A percentile compares a stretch with the other conserved stretches of the same genome.
Evolutionary conservation across 2,329 filamentous ascomycete genomes (phyloP).

Genomic region (Colletotrichum cereale): DNA sequence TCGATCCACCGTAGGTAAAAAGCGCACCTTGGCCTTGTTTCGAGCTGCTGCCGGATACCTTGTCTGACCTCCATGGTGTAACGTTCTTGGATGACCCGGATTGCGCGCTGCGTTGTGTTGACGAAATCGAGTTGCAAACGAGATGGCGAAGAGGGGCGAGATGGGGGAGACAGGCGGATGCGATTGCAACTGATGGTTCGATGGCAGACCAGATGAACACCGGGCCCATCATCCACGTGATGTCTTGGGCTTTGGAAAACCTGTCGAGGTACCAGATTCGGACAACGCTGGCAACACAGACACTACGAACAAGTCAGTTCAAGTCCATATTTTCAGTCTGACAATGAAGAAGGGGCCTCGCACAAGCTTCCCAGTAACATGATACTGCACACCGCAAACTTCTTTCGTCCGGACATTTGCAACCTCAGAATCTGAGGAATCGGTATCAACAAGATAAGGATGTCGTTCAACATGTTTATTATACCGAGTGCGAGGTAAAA

Average conservation of each 20-base stretch:
- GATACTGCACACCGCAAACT: slow-evolving; percentile 34
- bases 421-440: slow-evolving; percentile 37
- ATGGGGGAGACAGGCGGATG: slow-evolving; percentile 55
- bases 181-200: slow-evolving; percentile 55
- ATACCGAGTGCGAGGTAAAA: slow-evolving; percentile 35
- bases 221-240: slow-evolving; percentile 39
- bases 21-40: slow-evolving; percentile 25
- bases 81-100: not conserved
- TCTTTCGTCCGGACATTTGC: slow-evolving; percentile 35
- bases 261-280: slow-evolving; percentile 28
- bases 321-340: not conserved
- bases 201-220: slow-evolving; percentile 54
- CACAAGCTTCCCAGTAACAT: slow-evolving; percentile 38
- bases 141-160: slow-evolving; percentile 46
- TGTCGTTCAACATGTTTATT: slow-evolving; percentile 38
- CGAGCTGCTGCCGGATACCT: not conserved
- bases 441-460: slow-evolving; percentile 35
- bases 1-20: slow-evolving; percentile 29
- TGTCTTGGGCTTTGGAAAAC: slow-evolving; percentile 26
- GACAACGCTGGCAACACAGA: slow-evolving; percentile 31
- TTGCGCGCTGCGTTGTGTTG: not conserved
- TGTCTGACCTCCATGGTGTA: slow-evolving; percentile 12
- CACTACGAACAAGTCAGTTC: not conserved
- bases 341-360: not conserved
- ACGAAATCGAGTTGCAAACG: slow-evolving; percentile 16